These are phyloP conservation scores for Tetrahymena thermophila DNA, from an alignment of 73 alveolate species.

Conservation along the genomic window DNA sequence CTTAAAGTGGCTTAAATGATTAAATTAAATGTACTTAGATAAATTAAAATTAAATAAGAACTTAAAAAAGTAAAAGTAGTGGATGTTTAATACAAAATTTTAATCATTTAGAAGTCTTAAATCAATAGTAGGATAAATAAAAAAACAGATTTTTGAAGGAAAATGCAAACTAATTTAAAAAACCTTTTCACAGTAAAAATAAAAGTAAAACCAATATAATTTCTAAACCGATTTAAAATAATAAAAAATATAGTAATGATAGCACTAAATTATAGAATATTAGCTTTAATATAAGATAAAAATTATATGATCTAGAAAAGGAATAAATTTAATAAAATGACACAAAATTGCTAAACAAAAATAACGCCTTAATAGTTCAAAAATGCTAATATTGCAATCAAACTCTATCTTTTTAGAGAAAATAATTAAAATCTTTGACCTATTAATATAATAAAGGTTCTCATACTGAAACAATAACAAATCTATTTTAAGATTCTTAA, in stretches of 20 bases:
- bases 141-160: too few relatives aligned
- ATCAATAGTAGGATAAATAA: too few relatives aligned
- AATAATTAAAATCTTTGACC: background rate
- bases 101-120: too few relatives aligned
- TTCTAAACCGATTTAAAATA: background rate
- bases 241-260: background rate
- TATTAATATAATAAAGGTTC: background rate
- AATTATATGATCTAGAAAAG: background rate
- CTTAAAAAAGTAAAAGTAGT: too few relatives aligned
- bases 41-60: too few relatives aligned
- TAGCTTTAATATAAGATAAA: background rate
- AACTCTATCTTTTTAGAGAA: background rate
- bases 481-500: background rate
- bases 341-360: background rate
- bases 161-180: too few relatives aligned
- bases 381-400: background rate
- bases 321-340: background rate
- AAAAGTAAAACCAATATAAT: background rate
- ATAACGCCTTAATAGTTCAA: background rate
- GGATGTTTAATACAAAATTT: too few relatives aligned
- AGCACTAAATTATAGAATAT: too few relatives aligned
- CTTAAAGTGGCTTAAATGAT: too few relatives aligned
- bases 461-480: background rate
- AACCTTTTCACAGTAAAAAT: background rate
- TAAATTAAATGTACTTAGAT: too few relatives aligned